Evolutionary conservation across 768 basidiomycete species (phyloP).

Genomic region (Floccularia luteovirens): DNA sequence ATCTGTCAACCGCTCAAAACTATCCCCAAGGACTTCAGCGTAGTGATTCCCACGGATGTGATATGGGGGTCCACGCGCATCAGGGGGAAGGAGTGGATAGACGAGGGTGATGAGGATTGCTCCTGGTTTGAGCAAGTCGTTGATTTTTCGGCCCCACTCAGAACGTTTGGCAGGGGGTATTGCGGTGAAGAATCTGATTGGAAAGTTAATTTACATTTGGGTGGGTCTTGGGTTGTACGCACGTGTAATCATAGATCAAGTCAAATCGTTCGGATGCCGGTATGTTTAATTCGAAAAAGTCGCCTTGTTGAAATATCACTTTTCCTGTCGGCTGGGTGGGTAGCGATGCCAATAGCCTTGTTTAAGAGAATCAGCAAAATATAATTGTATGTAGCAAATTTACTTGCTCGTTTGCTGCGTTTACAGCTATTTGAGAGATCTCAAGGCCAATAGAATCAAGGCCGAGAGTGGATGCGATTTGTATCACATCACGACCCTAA

Average conservation of each 20-base stretch:
- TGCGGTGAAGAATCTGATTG: conserved; percentile 66
- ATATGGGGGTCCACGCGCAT: conserved; percentile 52
- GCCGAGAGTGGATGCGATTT: conserved; percentile 41
- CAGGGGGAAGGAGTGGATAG: conserved; percentile 42
- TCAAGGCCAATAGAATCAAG: conserved; percentile 49
- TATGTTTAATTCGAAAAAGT: conserved; percentile 48
- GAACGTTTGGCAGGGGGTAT: conserved; percentile 45
- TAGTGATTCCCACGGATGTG: conserved; percentile 53
- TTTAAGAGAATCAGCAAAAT: background rate
- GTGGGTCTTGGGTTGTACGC: conserved; percentile 7
- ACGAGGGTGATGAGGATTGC: conserved; percentile 58
- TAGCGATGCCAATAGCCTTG: conserved; percentile 10
- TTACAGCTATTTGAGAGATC: conserved; percentile 45
- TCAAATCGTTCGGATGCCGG: conserved; percentile 33
- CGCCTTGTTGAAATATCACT: conserved; percentile 29
- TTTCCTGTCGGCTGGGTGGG: conserved; percentile 13
- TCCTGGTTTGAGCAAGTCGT: conserved; percentile 47
- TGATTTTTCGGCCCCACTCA: conserved; percentile 55
- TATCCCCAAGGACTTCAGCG: conserved; percentile 33
- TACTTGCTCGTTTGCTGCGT: conserved; percentile 37
- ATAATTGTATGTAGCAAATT: conserved; percentile 7
- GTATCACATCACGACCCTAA: conserved; percentile 56
- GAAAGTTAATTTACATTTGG: background rate
- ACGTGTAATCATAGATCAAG: conserved; percentile 64
- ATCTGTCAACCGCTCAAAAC: conserved; percentile 49